Percentiles rank a stretch among this genome's conserved stretches.
phyloP scores from a whole-genome alignment of 257 asterid genomes.

The Scutellaria baicalensis region DNA sequence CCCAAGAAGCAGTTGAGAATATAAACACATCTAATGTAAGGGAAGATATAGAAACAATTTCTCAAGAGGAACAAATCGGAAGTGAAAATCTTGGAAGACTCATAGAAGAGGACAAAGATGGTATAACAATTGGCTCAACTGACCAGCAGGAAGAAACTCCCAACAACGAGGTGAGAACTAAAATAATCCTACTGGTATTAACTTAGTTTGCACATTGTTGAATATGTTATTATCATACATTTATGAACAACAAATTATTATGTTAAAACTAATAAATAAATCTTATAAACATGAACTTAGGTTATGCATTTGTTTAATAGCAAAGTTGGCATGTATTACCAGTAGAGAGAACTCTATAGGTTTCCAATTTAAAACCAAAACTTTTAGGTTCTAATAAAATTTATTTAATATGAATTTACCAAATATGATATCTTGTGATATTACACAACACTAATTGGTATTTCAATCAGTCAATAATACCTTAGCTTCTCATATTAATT shows the following conservation, averaged over 20 bases:
- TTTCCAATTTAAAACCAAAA: neutral
- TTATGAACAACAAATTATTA: too few relatives aligned
- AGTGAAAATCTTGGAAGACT: conserved; percentile 2
- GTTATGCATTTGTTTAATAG: too few relatives aligned
- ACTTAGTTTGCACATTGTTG: neutral
- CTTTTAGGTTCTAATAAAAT: neutral
- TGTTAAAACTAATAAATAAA: too few relatives aligned
- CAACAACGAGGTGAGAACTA: conserved; percentile 3
- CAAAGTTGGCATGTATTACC: too few relatives aligned
- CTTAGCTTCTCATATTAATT: too few relatives aligned
- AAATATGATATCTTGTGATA: too few relatives aligned
- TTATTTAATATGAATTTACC: too few relatives aligned
- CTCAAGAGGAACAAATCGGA: conserved; percentile 16
- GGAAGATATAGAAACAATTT: conserved; percentile 10
- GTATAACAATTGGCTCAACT: neutral
- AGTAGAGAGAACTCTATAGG: too few relatives aligned
- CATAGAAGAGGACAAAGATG: neutral
- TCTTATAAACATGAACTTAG: too few relatives aligned
- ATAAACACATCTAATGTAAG: neutral
- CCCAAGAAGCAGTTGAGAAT: conserved; percentile 9
- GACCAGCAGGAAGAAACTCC: neutral
- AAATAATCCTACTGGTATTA: neutral
- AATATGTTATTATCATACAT: neutral
- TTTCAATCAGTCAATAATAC: too few relatives aligned
- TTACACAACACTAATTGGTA: too few relatives aligned